A percentile compares a stretch with the other conserved stretches of the same genome.
These are phyloP conservation scores for Ottelia alismoides DNA, from an alignment of 106 monocot species.

Conservation along the genomic window DNA sequence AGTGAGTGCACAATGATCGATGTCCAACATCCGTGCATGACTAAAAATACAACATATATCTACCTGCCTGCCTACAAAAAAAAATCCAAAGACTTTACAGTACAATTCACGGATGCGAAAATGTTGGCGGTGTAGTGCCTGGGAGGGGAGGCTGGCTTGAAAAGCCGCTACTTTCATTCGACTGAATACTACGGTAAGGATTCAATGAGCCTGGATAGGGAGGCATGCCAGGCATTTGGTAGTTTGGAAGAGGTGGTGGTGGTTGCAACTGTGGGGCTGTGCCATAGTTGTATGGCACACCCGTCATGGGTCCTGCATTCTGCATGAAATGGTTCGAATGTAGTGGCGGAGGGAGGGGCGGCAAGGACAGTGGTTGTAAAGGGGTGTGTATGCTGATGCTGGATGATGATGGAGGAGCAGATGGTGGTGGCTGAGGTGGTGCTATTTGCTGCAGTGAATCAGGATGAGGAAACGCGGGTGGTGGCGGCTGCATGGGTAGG, in stretches of 20 bases:
- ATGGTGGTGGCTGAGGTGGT: constrained; percentile 3
- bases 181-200: no score
- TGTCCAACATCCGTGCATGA: no score
- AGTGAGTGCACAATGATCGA: no score
- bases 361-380: constrained; percentile 2
- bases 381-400: constrained; percentile 3
- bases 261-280: constrained; percentile 3
- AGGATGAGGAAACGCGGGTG: constrained; percentile 23
- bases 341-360: constrained; percentile 14
- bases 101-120: constrained; percentile 17
- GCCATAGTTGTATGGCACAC: constrained; percentile 15
- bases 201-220: no score
- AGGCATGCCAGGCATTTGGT: constrained; percentile 2
- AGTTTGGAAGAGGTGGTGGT: neutral
- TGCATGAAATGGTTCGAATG: constrained; percentile 12
- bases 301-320: constrained; percentile 9
- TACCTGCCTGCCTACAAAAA: neutral
- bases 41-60: no score
- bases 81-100: no score
- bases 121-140: constrained; percentile 16
- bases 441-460: constrained; percentile 6
- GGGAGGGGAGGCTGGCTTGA: constrained; percentile 8
- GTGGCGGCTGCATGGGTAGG: constrained; percentile 13
- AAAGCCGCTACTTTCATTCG: constrained; percentile 11
- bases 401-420: constrained; percentile 1